A percentile compares a stretch with the other conserved stretches of the same genome.
Conservation (phyloP, 257 asterid species). For the Eustoma russellianum region DNA sequence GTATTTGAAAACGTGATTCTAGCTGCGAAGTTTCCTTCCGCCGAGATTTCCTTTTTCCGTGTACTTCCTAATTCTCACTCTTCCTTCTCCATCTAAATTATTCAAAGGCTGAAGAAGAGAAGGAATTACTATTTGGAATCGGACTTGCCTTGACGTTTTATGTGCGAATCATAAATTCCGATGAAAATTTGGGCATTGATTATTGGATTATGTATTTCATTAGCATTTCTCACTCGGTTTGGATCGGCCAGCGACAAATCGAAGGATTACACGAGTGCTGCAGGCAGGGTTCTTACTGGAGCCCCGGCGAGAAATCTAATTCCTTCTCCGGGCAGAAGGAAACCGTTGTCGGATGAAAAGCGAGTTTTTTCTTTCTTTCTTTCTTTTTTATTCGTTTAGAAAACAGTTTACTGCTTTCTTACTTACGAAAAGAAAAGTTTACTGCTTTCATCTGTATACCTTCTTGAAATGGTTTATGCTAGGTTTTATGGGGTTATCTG, state of each 20-base stretch:
- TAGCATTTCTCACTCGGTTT: constrained; percentile 11
- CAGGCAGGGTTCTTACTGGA: constrained; percentile 18
- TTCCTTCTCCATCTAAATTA: constrained; percentile 1
- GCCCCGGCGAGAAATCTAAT: neutral
- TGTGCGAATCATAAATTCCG: neutral
- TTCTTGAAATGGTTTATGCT: too few species aligned
- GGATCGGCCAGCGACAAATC: constrained; percentile 19
- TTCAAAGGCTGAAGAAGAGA: neutral
- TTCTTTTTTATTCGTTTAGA: too few species aligned
- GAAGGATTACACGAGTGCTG: constrained; percentile 14
- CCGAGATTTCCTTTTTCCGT: constrained; percentile 5
- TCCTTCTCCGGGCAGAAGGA: constrained; percentile 42
- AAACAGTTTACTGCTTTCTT: too few species aligned
- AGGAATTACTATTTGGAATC: constrained; percentile 1
- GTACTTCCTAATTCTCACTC: constrained; percentile 12
- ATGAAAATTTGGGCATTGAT: constrained; percentile 29
- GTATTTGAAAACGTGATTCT: too few species aligned
- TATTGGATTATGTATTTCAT: constrained; percentile 12
- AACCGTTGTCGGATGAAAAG: constrained; percentile 40
- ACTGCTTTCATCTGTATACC: too few species aligned
- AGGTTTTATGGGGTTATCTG: too few species aligned
- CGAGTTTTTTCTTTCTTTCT: constrained; percentile 12
- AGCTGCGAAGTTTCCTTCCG: constrained; percentile 42
- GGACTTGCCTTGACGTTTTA: neutral
- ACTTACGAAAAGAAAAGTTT: too few species aligned